Conservation (phyloP, 768 basidiomycete species). For the Ramaria sp. region DNA sequence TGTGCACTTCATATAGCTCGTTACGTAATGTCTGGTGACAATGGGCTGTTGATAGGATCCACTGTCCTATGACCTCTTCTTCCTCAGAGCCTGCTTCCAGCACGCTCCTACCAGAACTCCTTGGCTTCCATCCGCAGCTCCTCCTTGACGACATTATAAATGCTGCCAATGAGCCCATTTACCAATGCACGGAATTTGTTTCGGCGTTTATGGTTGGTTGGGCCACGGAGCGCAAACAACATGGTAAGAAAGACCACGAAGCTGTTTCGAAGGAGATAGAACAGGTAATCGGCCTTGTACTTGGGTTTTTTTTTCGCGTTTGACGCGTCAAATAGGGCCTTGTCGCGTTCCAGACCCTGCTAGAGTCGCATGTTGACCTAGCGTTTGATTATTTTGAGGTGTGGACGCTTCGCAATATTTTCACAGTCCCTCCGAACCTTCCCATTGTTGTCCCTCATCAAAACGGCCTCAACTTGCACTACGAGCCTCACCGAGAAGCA, state of each 20-base stretch:
- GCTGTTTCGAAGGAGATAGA: conserved; percentile 16
- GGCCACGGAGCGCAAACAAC: conserved; percentile 50
- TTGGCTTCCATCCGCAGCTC: conserved; percentile 77
- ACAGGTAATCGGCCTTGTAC: conserved; percentile 26
- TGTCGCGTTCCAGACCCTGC: conserved; percentile 77
- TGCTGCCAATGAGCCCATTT: conserved; percentile 67
- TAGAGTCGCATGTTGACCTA: conserved; percentile 81
- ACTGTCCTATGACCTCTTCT: background rate
- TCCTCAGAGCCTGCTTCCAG: background rate
- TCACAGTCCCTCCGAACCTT: conserved; percentile 58
- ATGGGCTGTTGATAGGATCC: no score
- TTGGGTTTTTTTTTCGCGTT: background rate
- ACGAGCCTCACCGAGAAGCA: conserved; percentile 32
- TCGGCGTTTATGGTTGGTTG: conserved; percentile 67
- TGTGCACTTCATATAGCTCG: no score
- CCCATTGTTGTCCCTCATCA: conserved; percentile 73
- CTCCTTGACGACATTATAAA: conserved; percentile 83
- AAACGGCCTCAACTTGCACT: conserved; percentile 52
- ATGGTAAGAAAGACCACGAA: conserved; percentile 17
- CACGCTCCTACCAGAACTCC: conserved; percentile 51
- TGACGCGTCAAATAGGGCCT: conserved; percentile 57
- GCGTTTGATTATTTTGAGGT: conserved; percentile 90
- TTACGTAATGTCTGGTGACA: no score
- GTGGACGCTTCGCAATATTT: conserved; percentile 84
- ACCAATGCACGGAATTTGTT: conserved; percentile 68